A percentile compares a stretch with the other conserved stretches of the same genome.
Evolutionary conservation across 495 filamentous ascomycete species (phyloP).

Genomic region (Hyaloscypha hepaticicola): DNA sequence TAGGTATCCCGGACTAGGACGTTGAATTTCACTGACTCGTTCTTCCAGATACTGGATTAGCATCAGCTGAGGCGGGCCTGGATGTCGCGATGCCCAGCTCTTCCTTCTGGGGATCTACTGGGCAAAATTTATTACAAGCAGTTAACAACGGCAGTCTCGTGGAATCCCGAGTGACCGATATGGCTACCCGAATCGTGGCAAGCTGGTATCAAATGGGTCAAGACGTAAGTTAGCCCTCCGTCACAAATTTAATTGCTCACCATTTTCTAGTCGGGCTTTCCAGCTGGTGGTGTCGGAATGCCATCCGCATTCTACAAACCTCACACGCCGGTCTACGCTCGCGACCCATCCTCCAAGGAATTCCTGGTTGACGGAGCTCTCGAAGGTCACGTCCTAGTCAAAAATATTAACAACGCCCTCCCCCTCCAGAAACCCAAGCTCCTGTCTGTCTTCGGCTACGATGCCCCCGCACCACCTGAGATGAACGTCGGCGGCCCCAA

Average conservation of each 20-base stretch:
- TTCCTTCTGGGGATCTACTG: constrained; percentile 57
- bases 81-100: constrained; percentile 88
- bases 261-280: constrained; percentile 57
- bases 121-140: constrained; percentile 40
- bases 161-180: constrained; percentile 33
- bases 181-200: constrained; percentile 49
- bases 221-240: constrained; percentile 30
- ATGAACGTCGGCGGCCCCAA: constrained; percentile 1
- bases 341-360: constrained; percentile 41
- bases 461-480: constrained; percentile 31
- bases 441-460: constrained; percentile 53
- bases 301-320: constrained; percentile 50
- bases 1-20: constrained; percentile 33
- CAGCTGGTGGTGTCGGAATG: constrained; percentile 45
- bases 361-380: constrained; percentile 46
- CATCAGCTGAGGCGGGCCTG: constrained; percentile 73
- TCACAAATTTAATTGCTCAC: constrained; percentile 74
- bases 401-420: constrained; percentile 55
- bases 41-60: constrained; percentile 62
- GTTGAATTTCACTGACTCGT: not conserved
- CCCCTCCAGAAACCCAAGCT: constrained; percentile 52
- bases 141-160: constrained; percentile 50
- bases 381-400: constrained; percentile 61
- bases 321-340: constrained; percentile 50
- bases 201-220: constrained; percentile 55